A percentile compares a stretch with the other conserved stretches of the same genome.
These are phyloP conservation scores for Cucurbitaria berberidis DNA, from an alignment of 2,329 filamentous ascomycete species.

Conservation along the genomic window DNA sequence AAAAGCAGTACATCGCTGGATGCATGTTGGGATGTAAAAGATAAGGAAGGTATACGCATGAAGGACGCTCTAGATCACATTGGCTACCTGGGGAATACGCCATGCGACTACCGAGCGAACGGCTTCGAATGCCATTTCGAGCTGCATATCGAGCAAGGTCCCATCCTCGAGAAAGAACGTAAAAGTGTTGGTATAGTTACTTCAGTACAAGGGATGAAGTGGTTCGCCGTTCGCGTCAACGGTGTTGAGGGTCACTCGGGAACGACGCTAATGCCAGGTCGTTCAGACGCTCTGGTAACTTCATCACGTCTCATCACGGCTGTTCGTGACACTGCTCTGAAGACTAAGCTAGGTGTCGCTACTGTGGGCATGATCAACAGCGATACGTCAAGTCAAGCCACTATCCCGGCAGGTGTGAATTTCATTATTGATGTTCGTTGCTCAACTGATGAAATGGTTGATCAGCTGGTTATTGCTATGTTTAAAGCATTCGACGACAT, in stretches of 20 bases:
- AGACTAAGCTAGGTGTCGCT: conserved; percentile 30
- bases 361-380: conserved; percentile 38
- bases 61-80: conserved; percentile 38
- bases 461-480: conserved; percentile 25
- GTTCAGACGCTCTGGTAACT: conserved; percentile 52
- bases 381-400: conserved; percentile 38
- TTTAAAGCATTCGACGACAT: conserved; percentile 32
- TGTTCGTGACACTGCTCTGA: conserved; percentile 30
- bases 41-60: conserved; percentile 62
- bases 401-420: conserved; percentile 34
- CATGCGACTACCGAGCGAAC: conserved; percentile 62
- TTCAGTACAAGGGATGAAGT: conserved; percentile 75
- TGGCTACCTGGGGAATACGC: conserved; percentile 46
- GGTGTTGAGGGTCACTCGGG: conserved; percentile 55
- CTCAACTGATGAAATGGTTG: conserved; percentile 32
- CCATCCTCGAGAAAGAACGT: conserved; percentile 67
- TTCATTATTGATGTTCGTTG: conserved; percentile 41
- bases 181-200: conserved; percentile 71
- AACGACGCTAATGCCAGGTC: conserved; percentile 69
- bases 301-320: conserved; percentile 33
- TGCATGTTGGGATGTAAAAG: conserved; percentile 34
- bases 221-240: conserved; percentile 56
- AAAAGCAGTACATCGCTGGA: conserved; percentile 55
- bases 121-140: conserved; percentile 78
- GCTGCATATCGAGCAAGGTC: conserved; percentile 83